Base-by-base conservation (phyloP, 495 filamentous ascomycete species). In the Penicillium paxilli region DNA sequence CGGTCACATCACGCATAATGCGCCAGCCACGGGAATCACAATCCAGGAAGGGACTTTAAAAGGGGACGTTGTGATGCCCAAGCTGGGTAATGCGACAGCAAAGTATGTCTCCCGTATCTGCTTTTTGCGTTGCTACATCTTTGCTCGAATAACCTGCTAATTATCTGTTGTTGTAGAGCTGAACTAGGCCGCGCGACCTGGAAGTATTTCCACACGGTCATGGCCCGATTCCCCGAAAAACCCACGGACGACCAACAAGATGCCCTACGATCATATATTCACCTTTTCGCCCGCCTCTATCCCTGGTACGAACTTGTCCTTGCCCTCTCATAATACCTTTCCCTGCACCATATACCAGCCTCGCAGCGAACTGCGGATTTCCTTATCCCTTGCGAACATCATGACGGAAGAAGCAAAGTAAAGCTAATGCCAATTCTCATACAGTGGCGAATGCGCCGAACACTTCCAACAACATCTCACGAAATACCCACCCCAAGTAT, bases 121-220 rank as follows among this genome's bases (percentile, higher is more conserved):
- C 11, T n/a, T 12, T 32, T 10, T 32, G n/a, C n/a, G 5, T 12
- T 12, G 3, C 8, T 9, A 2, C 6, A 0, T 14, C 30, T 14
- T 32, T 30, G 11, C 30, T 12, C n/a, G 11, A 4, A 32, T 9
- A 32, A 9, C 30, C n/a, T 12, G 30, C 45, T 44, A 19, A 17
- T 44, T 3, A 14, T 25, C 30, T 32, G 22, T 26, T 40, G 40
- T 41, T 51, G 16, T 60, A 93, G 89, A 74, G 92, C 89, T 45
- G 91, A 96, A 73, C 80, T 96, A 16, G 92, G 92, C 53, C 87
- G 90, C 59, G 86, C 91, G 22, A 85, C 89, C 19, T 96, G 91
- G 92, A 91, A 92, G 64, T 84, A 96, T 59, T 83, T 98, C 63
- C 94, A 98, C 72, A 98, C 95, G 1, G 94, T 90, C 68, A 91